These are phyloP conservation scores for Apophysomyces ossiformis DNA, from an alignment of 371 early-diverging fungal species.

Conservation along the genomic window DNA sequence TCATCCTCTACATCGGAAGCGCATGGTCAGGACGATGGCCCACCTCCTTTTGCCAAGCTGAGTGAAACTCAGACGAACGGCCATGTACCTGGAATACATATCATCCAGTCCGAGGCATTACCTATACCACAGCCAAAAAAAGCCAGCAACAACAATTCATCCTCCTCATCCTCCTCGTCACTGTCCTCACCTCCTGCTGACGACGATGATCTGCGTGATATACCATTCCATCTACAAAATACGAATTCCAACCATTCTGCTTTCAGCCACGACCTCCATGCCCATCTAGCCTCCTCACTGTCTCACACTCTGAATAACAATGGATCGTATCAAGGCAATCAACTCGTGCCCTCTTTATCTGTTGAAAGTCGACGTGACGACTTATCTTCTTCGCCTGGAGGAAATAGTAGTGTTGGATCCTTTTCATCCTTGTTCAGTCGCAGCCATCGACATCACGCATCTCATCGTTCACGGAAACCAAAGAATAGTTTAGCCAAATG, in stretches of 20 bases:
- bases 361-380: conserved; percentile 3
- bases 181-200: neutral
- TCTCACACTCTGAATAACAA: neutral
- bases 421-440: conserved; percentile 35
- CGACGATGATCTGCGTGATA: neutral
- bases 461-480: conserved; percentile 34
- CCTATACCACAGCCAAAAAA: conserved; percentile 37
- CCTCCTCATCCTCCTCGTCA: neutral
- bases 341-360: conserved; percentile 28
- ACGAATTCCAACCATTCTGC: conserved; percentile 4
- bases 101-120: conserved; percentile 35
- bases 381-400: neutral
- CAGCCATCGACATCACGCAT: conserved; percentile 14
- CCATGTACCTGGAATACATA: conserved; percentile 10
- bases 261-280: neutral
- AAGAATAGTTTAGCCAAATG: conserved; percentile 58
- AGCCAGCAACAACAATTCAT: no score
- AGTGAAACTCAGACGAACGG: neutral
- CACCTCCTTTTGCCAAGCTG: neutral
- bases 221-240: neutral
- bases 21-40: neutral
- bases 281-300: neutral
- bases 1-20: conserved; percentile 13
- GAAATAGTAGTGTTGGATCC: conserved; percentile 30
- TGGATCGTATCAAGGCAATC: conserved; percentile 1